phyloP scores from a whole-genome alignment of 164 flowering plant genomes.

The Annona squamosa region DNA sequence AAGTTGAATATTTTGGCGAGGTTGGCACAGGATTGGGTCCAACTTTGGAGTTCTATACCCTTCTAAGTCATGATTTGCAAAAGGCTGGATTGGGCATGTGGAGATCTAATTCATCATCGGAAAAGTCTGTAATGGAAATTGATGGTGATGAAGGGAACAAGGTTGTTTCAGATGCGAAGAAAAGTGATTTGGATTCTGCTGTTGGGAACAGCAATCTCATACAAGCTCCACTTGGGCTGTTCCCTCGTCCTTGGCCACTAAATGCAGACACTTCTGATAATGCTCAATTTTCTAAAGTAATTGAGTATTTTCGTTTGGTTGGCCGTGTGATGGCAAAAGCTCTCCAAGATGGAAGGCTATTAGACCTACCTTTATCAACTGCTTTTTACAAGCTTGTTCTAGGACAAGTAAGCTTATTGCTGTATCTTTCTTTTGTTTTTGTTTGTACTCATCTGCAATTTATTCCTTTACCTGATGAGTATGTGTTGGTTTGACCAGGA shows the following conservation, averaged over 20 bases:
- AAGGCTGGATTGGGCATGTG: slow-evolving; percentile 75
- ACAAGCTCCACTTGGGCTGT: slow-evolving; percentile 85
- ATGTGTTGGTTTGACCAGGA: slow-evolving; percentile 41
- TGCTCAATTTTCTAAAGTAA: slow-evolving; percentile 49
- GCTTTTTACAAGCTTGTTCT: slow-evolving; percentile 87
- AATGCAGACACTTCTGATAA: slow-evolving; percentile 69
- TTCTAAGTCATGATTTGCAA: slow-evolving; percentile 86
- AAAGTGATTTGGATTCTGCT: slow-evolving; percentile 17
- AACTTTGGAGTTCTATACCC: slow-evolving; percentile 93
- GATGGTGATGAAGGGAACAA: slow-evolving; percentile 38
- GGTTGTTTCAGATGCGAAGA: slow-evolving; percentile 18
- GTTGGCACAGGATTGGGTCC: slow-evolving; percentile 99
- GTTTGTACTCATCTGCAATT: neutral
- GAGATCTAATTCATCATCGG: slow-evolving; percentile 55
- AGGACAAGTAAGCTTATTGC: slow-evolving; percentile 64
- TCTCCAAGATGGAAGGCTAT: slow-evolving; percentile 94
- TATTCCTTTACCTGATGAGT: neutral
- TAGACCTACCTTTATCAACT: slow-evolving; percentile 83
- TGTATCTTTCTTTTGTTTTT: neutral
- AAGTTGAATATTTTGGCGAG: slow-evolving; percentile 98
- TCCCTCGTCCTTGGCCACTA: slow-evolving; percentile 91
- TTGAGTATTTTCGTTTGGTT: slow-evolving; percentile 73
- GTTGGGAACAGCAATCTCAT: slow-evolving; percentile 35
- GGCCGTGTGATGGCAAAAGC: slow-evolving; percentile 99
- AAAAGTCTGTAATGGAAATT: slow-evolving; percentile 51